These are phyloP conservation scores for Astrothelium macrocarpum DNA, from an alignment of 495 filamentous ascomycete genomes.

Conservation along the genomic window DNA sequence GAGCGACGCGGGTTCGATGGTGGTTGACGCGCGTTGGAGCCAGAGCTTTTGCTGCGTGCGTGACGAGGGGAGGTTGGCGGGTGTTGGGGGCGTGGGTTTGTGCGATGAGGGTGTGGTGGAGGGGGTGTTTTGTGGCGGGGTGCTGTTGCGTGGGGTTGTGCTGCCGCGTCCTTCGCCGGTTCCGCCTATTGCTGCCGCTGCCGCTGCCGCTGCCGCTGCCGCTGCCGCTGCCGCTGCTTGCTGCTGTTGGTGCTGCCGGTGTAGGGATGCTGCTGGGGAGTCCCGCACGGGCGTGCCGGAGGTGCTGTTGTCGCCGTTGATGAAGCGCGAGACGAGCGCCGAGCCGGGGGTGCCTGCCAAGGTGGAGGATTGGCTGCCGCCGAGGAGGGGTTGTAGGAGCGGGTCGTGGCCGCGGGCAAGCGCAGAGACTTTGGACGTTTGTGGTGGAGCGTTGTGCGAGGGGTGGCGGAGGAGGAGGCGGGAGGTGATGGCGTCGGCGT, in stretches of 20 bases:
- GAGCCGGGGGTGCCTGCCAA: constrained; percentile 33
- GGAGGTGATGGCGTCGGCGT: constrained; percentile 42
- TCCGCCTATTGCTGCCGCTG: not conserved
- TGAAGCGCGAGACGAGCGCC: constrained; percentile 29
- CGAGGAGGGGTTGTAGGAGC: constrained; percentile 32
- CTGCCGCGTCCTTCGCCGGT: too few species aligned
- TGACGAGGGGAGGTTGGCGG: not conserved
- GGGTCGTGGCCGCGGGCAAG: constrained; percentile 37
- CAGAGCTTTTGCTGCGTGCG: constrained; percentile 60
- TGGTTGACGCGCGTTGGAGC: constrained; percentile 57
- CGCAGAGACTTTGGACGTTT: constrained; percentile 49
- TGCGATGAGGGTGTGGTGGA: constrained; percentile 5
- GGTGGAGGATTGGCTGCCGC: constrained; percentile 31
- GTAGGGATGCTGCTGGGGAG: not conserved
- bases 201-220: constrained; percentile 21
- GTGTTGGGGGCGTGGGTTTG: too few species aligned
- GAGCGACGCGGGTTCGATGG: constrained; percentile 44
- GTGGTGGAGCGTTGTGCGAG: constrained; percentile 47
- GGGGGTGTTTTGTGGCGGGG: not conserved
- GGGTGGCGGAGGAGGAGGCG: constrained; percentile 48
- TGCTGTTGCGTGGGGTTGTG: too few species aligned
- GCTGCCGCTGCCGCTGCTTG: constrained; percentile 14
- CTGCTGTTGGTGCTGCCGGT: constrained; percentile 11
- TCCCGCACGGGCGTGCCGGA: constrained; percentile 17
- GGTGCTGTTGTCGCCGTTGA: constrained; percentile 26